Percentiles rank a stretch among this genome's conserved stretches.
Conservation (phyloP, 768 basidiomycete genomes). For the Boletus sp. region DNA sequence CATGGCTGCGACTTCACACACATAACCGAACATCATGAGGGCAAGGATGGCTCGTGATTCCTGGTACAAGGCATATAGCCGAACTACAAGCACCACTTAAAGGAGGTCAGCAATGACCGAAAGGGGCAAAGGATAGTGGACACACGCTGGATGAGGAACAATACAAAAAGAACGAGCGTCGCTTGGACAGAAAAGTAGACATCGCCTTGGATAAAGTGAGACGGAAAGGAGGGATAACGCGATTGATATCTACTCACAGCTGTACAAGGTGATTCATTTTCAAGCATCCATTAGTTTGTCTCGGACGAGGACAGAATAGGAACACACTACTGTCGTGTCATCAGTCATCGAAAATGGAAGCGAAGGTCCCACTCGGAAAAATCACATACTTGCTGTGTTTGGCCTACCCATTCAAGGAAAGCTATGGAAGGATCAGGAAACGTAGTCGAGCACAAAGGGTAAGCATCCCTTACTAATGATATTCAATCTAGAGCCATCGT, state of each 20-base stretch:
- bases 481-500: neutral
- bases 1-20: neutral
- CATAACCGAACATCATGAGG: constrained; percentile 1
- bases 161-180: neutral
- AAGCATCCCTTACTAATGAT: neutral
- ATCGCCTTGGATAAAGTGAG: constrained; percentile 9
- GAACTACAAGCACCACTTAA: constrained; percentile 14
- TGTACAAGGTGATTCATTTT: too few species aligned
- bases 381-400: constrained; percentile 7
- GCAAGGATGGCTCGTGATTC: constrained; percentile 3
- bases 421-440: neutral
- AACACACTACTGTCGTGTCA: too few species aligned
- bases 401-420: neutral
- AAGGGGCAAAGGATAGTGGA: neutral
- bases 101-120: neutral
- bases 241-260: neutral
- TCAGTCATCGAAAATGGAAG: too few species aligned
- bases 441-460: neutral
- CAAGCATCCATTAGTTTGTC: too few species aligned
- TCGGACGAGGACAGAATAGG: too few species aligned
- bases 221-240: neutral
- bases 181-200: constrained; percentile 3
- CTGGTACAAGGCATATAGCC: constrained; percentile 10
- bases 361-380: too few species aligned
- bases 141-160: neutral